Base-by-base conservation (phyloP, 1,284 basidiomycete genomes). In the Ganoderma sp. region DNA sequence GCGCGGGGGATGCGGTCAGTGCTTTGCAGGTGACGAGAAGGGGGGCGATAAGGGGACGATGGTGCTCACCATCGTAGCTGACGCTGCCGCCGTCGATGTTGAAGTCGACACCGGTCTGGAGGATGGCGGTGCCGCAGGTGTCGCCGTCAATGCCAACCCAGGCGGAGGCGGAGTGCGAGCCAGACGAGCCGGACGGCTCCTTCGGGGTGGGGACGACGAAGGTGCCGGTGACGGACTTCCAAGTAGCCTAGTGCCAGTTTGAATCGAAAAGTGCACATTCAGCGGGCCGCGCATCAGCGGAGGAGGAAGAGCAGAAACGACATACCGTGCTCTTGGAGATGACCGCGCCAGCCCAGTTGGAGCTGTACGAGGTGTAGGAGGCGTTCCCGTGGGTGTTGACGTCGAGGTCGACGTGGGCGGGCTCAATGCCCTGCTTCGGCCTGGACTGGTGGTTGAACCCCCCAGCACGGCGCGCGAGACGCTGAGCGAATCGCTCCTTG, bases 141-240 rank as follows among this genome's bases (percentile, higher is more conserved):
- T 15, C 22, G 22, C 48, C 48, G 48, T 52, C 48, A 14, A 52
- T 52, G 48, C 48, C 48, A 14, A 52, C 48, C 48, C 22, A 25
- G 48, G 22, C 48, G 12, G 48, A 14, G 22, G 48, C 48, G 12
- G 25, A 25, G 22, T 52, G 22, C 22, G 48, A 4, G 48, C 48
- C 48, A 22, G 48, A 25, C 22, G 22, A 9, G 22, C 76, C 74
- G 45, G 73, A 72, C 45, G 77, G 76, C 61, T 68, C 71, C 43
- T 63, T 62, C 42, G 75, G 75, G 9, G 72, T 77, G 62, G 77
- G 77, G 43, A 78, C 77, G 59, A 74, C 74, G 73, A 80, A 80
- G 5, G 78, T 79, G 10, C 75, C 78, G 32, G 75, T 77, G 14
- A 77, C 76, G 28, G 74, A 64, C 71, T 74, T 77, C 74, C 66